phyloP scores from a whole-genome alignment of 129 eudicot species.

The Chrysanthemum seticuspe region DNA sequence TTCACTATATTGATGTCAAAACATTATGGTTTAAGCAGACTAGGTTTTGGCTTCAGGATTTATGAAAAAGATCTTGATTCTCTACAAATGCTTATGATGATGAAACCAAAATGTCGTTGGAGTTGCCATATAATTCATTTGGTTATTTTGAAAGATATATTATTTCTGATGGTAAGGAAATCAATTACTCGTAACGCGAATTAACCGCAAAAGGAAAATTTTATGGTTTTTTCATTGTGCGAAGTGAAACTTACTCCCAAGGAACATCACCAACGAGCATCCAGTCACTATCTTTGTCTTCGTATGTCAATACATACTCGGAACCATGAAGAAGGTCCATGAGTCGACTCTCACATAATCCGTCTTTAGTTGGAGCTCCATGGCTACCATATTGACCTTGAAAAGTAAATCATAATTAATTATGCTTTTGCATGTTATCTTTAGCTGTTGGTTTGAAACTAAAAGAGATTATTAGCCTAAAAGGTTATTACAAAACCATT shows the following conservation, averaged over 20 bases:
- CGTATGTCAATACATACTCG: conserved; percentile 64
- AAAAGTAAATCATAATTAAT: background rate
- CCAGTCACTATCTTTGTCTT: conserved; percentile 78
- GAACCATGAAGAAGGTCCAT: conserved; percentile 59
- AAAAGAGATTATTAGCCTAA: background rate
- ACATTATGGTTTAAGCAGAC: background rate
- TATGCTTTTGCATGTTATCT: background rate
- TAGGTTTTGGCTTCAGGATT: background rate
- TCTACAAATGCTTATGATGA: background rate
- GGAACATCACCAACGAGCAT: conserved; percentile 90
- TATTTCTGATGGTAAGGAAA: background rate
- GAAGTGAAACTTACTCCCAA: conserved; percentile 60
- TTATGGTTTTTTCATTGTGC: background rate
- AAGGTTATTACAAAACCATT: background rate
- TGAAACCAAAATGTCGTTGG: background rate
- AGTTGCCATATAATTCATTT: background rate
- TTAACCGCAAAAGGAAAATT: background rate
- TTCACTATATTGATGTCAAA: background rate
- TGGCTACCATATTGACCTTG: conserved; percentile 54
- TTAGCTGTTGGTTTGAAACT: background rate
- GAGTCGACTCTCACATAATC: conserved; percentile 44
- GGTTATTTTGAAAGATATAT: background rate
- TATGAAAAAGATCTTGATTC: background rate
- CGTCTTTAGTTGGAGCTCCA: conserved; percentile 48
- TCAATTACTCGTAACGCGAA: background rate